These are phyloP conservation scores for Tricharina praecox DNA, from an alignment of 495 filamentous ascomycete species.

Conservation along the genomic window DNA sequence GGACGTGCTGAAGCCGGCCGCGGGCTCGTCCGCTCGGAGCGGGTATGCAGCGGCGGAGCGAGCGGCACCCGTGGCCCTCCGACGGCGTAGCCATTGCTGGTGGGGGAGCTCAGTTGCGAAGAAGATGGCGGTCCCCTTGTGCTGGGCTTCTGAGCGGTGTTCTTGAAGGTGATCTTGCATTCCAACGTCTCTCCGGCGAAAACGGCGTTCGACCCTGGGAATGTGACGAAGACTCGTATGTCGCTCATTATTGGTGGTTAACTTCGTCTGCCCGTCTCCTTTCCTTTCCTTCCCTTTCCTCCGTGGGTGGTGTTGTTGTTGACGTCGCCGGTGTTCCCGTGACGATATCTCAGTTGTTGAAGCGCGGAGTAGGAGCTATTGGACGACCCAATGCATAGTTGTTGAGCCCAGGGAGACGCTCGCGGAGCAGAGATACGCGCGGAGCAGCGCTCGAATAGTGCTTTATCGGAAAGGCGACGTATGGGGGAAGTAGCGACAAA, in stretches of 20 bases:
- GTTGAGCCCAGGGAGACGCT: no score
- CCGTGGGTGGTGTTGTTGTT: no score
- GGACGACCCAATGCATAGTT: no score
- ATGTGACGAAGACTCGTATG: slow-evolving; percentile 88
- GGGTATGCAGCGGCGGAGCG: background rate
- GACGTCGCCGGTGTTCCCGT: no score
- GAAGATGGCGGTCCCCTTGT: slow-evolving; percentile 10
- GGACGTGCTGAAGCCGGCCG: slow-evolving; percentile 21
- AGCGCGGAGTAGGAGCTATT: no score
- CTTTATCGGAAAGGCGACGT: no score
- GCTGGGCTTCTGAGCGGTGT: slow-evolving; percentile 38
- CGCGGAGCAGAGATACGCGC: no score
- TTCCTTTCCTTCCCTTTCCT: background rate
- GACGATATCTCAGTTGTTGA: no score
- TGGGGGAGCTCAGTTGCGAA: background rate
- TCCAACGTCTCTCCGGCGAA: slow-evolving; percentile 90
- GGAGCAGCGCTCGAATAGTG: background rate
- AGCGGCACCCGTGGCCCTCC: slow-evolving; percentile 4
- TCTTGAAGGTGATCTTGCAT: slow-evolving; percentile 92
- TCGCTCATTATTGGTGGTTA: slow-evolving; percentile 29
- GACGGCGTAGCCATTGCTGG: slow-evolving; percentile 12
- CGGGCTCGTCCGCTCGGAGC: slow-evolving; percentile 2
- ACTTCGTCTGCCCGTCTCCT: no score
- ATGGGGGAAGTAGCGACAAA: no score
- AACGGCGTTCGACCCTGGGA: slow-evolving; percentile 61